Base-by-base conservation (phyloP, 2,329 filamentous ascomycete species). In the Herpotrichia juniperi region DNA sequence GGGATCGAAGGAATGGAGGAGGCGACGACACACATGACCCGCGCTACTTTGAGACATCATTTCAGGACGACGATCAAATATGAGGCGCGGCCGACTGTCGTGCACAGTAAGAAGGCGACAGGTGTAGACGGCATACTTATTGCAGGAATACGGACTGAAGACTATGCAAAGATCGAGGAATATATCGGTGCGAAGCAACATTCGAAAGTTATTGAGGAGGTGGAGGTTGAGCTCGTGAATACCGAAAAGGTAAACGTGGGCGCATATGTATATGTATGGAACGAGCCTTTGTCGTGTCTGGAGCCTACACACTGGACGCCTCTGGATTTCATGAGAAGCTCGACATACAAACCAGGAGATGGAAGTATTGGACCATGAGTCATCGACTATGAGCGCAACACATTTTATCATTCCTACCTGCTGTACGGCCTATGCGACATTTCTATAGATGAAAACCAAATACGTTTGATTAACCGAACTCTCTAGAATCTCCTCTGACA, bases 41-140 rank as follows among this genome's bases (percentile, higher is more conserved):
- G 44, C 7, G 50, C 50, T 25, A 53, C 46, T 3, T 44, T 57
- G 3, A 46, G 32, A 12, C 26, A 34, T 19, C 42, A 57, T 39
- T 48, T 57, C 31, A 34, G 43, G 24, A 39, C 37, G 14, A 42
- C 22, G 42, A 51, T 54, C 4, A 51, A 39, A 26, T 37, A 26
- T 17, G 28, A 32, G 6, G 16, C 40, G 11, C 30, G 43, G 9
- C 54, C 50, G 12, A 48, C 54, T 2, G 42, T 53, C 12, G 46
- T 53, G 8, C 21, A 34, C 9, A 48, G 17, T 1, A 45, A 30
- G 21, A 46, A 43, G 37, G 47, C 45, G 16, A 40, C 45, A 31
- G 28, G 40, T 6, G 50, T 56, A 2, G 44, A 51, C 31, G 47
- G 54, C 4, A 48, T 57, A 12, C 54, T 57, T 30, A 22, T 57